phyloP scores from a whole-genome alignment of 2,329 filamentous ascomycete species.

The Penicillium sp. region DNA sequence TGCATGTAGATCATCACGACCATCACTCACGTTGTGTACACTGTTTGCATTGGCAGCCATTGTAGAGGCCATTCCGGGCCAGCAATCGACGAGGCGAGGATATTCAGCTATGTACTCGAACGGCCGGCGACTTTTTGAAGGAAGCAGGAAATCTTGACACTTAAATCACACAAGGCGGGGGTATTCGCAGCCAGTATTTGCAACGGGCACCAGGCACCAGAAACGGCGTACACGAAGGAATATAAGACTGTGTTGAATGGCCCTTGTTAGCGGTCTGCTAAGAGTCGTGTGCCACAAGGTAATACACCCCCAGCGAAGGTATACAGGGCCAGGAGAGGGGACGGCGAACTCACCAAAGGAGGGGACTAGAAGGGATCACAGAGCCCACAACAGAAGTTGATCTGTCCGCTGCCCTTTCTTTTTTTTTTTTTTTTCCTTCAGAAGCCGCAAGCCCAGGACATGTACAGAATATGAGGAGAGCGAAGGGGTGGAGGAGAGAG shows the following conservation, averaged over 20 bases:
- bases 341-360: conserved; percentile 22
- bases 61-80: conserved; percentile 32
- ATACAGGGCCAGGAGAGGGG: conserved; percentile 7
- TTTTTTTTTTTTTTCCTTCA: conserved; percentile 20
- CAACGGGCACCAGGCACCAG: conserved; percentile 30
- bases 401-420: conserved; percentile 8
- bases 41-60: conserved; percentile 35
- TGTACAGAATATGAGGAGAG: conserved; percentile 30
- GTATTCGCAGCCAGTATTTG: conserved; percentile 25
- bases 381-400: not conserved
- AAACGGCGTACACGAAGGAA: conserved; percentile 23
- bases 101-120: conserved; percentile 26
- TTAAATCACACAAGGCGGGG: conserved; percentile 21
- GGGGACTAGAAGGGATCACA: conserved; percentile 18
- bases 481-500: conserved; percentile 20
- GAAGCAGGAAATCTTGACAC: conserved; percentile 11
- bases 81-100: conserved; percentile 13
- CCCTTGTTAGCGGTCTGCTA: conserved; percentile 16
- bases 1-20: not conserved
- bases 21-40: conserved; percentile 36
- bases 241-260: conserved; percentile 21
- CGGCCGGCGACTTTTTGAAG: conserved; percentile 18
- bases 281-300: not conserved
- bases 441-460: conserved; percentile 24
- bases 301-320: conserved; percentile 4